Evolutionary conservation across 192 early-diverging fungal species (phyloP).

Genomic region (Coemansia sp.): DNA sequence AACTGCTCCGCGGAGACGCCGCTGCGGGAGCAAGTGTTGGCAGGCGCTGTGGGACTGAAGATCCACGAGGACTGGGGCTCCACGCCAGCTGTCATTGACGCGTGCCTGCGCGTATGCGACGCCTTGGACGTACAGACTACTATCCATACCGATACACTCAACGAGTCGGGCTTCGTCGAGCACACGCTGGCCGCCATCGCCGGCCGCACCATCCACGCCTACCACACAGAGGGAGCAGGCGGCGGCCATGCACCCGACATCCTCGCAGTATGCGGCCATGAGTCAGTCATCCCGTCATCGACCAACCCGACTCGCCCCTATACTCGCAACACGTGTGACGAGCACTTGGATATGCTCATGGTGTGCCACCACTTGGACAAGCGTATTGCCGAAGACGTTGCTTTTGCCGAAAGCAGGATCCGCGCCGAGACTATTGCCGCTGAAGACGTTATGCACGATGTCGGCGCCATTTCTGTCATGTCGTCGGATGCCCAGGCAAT

Average conservation of each 20-base stretch:
- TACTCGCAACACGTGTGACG: conserved; percentile 94
- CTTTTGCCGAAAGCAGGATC: conserved; percentile 96
- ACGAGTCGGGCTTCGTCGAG: conserved; percentile 97
- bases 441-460: conserved; percentile 94
- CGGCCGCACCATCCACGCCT: conserved; percentile 91
- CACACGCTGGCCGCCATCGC: conserved; percentile 87
- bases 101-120: conserved; percentile 83
- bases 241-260: conserved; percentile 93
- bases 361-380: conserved; percentile 96
- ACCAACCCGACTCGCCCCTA: conserved; percentile 97
- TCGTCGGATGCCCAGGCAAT: conserved; percentile 95
- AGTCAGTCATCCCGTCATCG: conserved; percentile 89
- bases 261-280: conserved; percentile 72
- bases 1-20: conserved; percentile 70
- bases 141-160: conserved; percentile 97
- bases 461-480: conserved; percentile 94
- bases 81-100: conserved; percentile 92
- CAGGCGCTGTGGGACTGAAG: conserved; percentile 88
- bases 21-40: conserved; percentile 79
- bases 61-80: conserved; percentile 98
- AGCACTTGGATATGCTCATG: conserved; percentile 99
- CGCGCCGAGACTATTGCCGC: conserved; percentile 96
- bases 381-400: conserved; percentile 93
- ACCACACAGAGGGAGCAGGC: conserved; percentile 96
- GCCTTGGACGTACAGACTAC: conserved; percentile 84